Evolutionary conservation across 176 grass and related monocot species (phyloP).

Genomic region (Chloris gayana): DNA sequence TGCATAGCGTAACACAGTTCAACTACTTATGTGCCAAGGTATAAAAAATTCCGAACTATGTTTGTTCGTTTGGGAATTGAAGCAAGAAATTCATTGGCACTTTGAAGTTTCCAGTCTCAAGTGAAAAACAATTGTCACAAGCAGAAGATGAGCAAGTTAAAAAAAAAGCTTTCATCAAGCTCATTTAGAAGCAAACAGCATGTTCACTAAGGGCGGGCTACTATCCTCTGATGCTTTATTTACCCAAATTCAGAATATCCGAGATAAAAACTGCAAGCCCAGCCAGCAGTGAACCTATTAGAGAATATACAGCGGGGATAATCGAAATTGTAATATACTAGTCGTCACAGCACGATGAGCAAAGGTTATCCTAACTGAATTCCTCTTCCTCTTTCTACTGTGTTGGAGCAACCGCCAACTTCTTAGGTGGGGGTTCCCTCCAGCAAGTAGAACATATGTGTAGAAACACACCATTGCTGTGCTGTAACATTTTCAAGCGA

Average conservation of each 20-base stretch:
- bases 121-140: not conserved
- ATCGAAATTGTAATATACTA: constrained; percentile 26
- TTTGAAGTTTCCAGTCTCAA: not conserved
- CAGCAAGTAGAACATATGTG: constrained; percentile 50
- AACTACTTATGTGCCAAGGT: not conserved
- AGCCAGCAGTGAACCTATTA: not conserved
- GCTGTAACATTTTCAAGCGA: constrained; percentile 40
- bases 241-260: constrained; percentile 12
- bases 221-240: constrained; percentile 34
- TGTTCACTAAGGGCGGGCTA: constrained; percentile 3
- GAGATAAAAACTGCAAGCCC: constrained; percentile 18
- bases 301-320: constrained; percentile 31
- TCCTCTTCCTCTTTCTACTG: constrained; percentile 2
- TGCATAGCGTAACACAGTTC: not conserved
- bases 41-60: not conserved
- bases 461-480: constrained; percentile 64
- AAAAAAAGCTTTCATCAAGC: constrained; percentile 19
- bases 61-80: not conserved
- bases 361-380: not conserved
- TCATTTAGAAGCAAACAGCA: constrained; percentile 13
- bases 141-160: not conserved
- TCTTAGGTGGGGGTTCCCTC: constrained; percentile 72
- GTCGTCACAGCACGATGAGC: not conserved
- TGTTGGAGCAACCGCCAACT: constrained; percentile 22
- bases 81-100: not conserved